Evolutionary conservation across 495 filamentous ascomycete genomes (phyloP), one percentile per base, ranked within the genome.

Genomic region (Penicillium cinerascens): DNA sequence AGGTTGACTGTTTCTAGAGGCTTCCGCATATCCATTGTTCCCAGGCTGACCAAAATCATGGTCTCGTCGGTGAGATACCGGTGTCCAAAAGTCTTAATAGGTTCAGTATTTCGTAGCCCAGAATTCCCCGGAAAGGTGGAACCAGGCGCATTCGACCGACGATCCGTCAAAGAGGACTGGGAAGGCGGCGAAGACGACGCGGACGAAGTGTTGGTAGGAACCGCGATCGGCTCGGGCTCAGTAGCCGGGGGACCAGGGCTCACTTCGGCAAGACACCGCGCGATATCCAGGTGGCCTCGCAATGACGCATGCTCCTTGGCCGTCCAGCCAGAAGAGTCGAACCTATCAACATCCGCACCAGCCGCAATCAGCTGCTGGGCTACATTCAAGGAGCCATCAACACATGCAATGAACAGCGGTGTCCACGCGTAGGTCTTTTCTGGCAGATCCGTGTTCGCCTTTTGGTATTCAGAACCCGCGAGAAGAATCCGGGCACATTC

Each of bases 71-170:
- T 93, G 47, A 98, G 85, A 72, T 97, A 98, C 43, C 92, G 81
- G 74, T 97, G 93, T 49, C 93, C 93, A 73, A 96, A 98, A 18
- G 91, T 87, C 68, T 97, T 97, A 53, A 97, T 81, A 40, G 90
- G 86, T 42, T 95, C 89, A 21, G 82, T 64, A 11, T 70, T 65
- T 42, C 81, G 74, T 22, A 57, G 25, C 9, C 54, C 58, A 59
- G 65, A 61, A 58, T 57, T 71, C 45, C 69, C 75, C 3, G 29
- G 9, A 9, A 60, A 56, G 33, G 69, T 58, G 42, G 71, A 75
- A 9, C 44, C 55, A 1, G 62, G 59, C 5, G 56, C 63, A 58
- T 80, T 78, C 4, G 82, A 83, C 40, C 68, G 70, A 38, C 80
- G 72, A 38, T 85, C 81, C 15, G 69, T 65, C 10, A 85, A 65